Conservation (phyloP, 179 eudicot genomes). For the Sideroxylon spinosum region DNA sequence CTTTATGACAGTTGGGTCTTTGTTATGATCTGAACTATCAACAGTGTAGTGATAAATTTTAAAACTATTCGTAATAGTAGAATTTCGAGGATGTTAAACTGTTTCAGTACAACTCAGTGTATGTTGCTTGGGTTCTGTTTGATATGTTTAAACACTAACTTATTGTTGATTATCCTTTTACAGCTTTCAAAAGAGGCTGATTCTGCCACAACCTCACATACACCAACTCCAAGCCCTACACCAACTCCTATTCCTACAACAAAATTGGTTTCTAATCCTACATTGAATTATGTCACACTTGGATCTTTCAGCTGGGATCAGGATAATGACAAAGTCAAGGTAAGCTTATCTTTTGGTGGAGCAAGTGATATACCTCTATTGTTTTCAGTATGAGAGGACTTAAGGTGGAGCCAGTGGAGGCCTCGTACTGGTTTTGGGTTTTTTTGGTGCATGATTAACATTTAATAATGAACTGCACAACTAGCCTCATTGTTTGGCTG, state of each 20-base stretch:
- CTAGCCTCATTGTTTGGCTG: neutral
- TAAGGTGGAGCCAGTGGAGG: neutral
- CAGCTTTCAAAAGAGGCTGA: conserved; percentile 55
- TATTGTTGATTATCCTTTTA: conserved; percentile 10
- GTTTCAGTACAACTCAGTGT: neutral
- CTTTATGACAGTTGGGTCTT: neutral
- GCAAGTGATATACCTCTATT: neutral
- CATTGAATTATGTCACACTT: conserved; percentile 49
- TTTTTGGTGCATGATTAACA: too few species aligned
- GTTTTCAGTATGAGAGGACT: neutral
- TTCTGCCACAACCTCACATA: conserved; percentile 26
- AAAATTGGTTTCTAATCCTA: conserved; percentile 37
- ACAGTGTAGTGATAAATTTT: neutral
- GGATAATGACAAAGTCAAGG: conserved; percentile 86
- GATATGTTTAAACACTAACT: neutral
- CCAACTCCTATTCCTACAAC: conserved; percentile 29
- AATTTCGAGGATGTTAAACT: neutral
- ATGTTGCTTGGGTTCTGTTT: neutral
- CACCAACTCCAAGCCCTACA: conserved; percentile 31
- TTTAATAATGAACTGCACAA: conserved; percentile 5
- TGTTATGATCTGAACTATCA: neutral
- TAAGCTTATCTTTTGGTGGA: conserved; percentile 17
- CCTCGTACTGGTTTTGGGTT: neutral
- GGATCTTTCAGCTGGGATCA: conserved; percentile 97
- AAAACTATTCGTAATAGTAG: neutral